These are phyloP conservation scores for Suhomyces tanzawaensis DNA, from an alignment of 805 yeast genomes.

Conservation along the genomic window DNA sequence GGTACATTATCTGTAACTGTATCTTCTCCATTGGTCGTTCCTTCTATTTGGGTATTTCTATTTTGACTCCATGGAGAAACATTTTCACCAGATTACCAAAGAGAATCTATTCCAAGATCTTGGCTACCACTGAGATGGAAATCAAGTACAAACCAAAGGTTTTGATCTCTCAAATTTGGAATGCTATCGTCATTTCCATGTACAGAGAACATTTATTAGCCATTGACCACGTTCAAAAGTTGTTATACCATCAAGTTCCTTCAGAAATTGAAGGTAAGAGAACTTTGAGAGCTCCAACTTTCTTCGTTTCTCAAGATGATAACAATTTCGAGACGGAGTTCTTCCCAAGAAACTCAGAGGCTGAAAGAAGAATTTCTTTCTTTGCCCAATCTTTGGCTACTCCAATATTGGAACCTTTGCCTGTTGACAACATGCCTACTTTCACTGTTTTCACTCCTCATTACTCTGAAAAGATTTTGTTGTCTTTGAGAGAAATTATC, in stretches of 20 bases:
- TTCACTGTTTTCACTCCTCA: constrained; percentile 97
- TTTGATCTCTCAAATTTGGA: constrained; percentile 97
- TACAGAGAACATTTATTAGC: constrained; percentile 98
- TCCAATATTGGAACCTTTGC: constrained; percentile 97
- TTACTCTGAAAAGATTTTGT: constrained; percentile 88
- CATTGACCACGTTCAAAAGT: constrained; percentile 96
- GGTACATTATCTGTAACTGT: constrained; percentile 96
- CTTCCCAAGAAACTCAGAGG: constrained; percentile 96
- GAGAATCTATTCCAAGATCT: constrained; percentile 95
- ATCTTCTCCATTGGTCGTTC: constrained; percentile 96
- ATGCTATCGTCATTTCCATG: constrained; percentile 98
- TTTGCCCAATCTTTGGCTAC: constrained; percentile 98
- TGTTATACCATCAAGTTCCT: constrained; percentile 97
- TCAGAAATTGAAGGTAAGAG: constrained; percentile 97
- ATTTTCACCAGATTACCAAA: constrained; percentile 96
- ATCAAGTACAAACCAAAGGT: constrained; percentile 98
- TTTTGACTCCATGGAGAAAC: constrained; percentile 99
- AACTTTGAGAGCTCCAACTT: constrained; percentile 97
- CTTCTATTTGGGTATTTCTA: constrained; percentile 97
- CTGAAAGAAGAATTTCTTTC: constrained; percentile 99
- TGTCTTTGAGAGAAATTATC: constrained; percentile 92
- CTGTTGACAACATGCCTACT: constrained; percentile 99
- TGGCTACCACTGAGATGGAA: constrained; percentile 99
- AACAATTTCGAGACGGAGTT: constrained; percentile 91
- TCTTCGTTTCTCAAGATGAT: constrained; percentile 97